These are phyloP conservation scores for Aspergillus transmontanensis DNA, from an alignment of 2,329 filamentous ascomycete species.

Conservation along the genomic window DNA sequence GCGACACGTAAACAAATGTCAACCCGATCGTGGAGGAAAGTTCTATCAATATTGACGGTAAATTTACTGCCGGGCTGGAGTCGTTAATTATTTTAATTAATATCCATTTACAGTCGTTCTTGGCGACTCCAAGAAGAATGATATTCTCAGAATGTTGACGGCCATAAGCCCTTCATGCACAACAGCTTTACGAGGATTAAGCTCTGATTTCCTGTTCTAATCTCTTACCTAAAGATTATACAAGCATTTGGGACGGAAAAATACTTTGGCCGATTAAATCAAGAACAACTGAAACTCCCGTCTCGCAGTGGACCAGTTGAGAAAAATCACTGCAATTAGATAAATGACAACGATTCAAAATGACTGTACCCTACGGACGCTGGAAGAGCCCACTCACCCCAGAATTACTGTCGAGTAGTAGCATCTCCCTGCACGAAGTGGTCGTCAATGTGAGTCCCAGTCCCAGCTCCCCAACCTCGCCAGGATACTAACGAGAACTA, in stretches of 20 bases:
- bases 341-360: neutral
- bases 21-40: neutral
- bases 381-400: slow-evolving; percentile 45
- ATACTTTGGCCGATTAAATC: neutral
- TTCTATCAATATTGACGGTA: no score
- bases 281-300: neutral
- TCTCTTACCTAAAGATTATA: neutral
- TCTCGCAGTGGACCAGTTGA: neutral
- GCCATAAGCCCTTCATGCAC: no score
- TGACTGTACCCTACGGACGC: slow-evolving; percentile 34
- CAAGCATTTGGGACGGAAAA: neutral
- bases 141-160: no score
- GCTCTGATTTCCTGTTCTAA: neutral
- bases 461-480: neutral
- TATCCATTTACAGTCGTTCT: no score
- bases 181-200: no score
- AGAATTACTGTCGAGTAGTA: slow-evolving; percentile 36
- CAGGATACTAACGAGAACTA: slow-evolving; percentile 12
- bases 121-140: no score
- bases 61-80: no score
- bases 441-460: slow-evolving; percentile 29
- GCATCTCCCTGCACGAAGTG: slow-evolving; percentile 36
- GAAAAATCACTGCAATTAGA: neutral
- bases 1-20: neutral
- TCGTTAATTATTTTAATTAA: no score